A percentile compares a stretch with the other conserved stretches of the same genome.
phyloP scores from a whole-genome alignment of 2,329 filamentous ascomycete species.

The Incumbomyces lentus region DNA sequence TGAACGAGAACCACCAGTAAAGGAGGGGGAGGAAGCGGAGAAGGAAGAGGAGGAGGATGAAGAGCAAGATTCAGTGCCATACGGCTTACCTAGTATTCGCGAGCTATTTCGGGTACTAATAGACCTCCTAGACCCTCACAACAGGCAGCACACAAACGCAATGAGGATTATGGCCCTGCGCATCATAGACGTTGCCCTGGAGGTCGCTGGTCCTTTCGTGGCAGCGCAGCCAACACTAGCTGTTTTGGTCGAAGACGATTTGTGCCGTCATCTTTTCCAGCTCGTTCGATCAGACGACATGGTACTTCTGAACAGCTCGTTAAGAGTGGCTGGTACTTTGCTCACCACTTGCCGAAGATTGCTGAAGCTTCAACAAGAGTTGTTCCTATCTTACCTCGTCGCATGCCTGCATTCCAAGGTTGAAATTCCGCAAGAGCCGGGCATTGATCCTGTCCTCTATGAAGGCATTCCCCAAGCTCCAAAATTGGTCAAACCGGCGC shows the following conservation, averaged over 20 bases:
- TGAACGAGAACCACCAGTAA: conserved; percentile 22
- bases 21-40: not conserved
- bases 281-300: conserved; percentile 93
- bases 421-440: conserved; percentile 80
- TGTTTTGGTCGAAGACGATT: conserved; percentile 76
- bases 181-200: conserved; percentile 92
- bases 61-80: conserved; percentile 61
- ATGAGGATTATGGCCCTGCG: conserved; percentile 96
- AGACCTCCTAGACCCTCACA: conserved; percentile 85
- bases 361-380: conserved; percentile 89
- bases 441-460: conserved; percentile 85
- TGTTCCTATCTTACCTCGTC: conserved; percentile 89
- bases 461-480: conserved; percentile 86
- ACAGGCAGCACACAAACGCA: conserved; percentile 81
- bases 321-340: conserved; percentile 83
- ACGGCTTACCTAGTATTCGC: conserved; percentile 85
- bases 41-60: conserved; percentile 28
- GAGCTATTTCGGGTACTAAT: conserved; percentile 91
- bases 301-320: conserved; percentile 81
- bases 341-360: conserved; percentile 82
- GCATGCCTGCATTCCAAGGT: conserved; percentile 89
- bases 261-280: conserved; percentile 93
- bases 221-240: conserved; percentile 83
- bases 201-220: conserved; percentile 91
- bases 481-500: conserved; percentile 70